Conservation (phyloP, 1,139 yeast genomes). For the Geotrichum candidum region DNA sequence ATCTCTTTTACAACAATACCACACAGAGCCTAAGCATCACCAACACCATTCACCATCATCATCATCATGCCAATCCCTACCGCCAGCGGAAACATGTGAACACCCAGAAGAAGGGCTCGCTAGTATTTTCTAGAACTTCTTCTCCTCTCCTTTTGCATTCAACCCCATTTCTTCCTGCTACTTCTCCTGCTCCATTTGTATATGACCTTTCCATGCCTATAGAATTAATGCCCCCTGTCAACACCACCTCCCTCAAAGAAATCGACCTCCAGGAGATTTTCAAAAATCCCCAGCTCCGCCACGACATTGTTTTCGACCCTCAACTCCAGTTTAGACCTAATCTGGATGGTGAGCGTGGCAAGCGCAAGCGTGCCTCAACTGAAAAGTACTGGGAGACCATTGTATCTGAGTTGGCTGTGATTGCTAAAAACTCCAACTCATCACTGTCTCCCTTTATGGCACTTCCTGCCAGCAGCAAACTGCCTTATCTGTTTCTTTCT, state of each 20-base stretch:
- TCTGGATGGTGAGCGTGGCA: constrained; percentile 84
- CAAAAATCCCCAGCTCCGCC: constrained; percentile 87
- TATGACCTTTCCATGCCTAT: constrained; percentile 24
- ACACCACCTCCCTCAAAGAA: constrained; percentile 74
- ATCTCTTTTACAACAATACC: constrained; percentile 20
- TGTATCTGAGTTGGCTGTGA: constrained; percentile 47
- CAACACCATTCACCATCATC: constrained; percentile 10
- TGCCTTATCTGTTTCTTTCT: constrained; percentile 66
- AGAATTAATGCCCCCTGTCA: constrained; percentile 68
- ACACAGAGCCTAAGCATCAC: constrained; percentile 1
- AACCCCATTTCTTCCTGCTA: background rate
- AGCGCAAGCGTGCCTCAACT: constrained; percentile 65
- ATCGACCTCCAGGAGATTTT: constrained; percentile 84
- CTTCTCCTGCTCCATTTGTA: constrained; percentile 5
- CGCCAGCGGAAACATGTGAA: constrained; percentile 11
- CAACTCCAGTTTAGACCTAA: constrained; percentile 89
- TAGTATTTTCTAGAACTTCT: constrained; percentile 3
- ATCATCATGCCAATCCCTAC: constrained; percentile 8
- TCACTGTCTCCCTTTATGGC: background rate
- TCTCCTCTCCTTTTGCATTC: constrained; percentile 10
- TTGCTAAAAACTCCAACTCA: constrained; percentile 15
- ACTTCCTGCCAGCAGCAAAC: constrained; percentile 20
- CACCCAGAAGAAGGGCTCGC: constrained; percentile 9
- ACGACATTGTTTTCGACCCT: constrained; percentile 88
- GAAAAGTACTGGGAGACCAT: constrained; percentile 83